These are phyloP conservation scores for Beauveria caledonica DNA, from an alignment of 2,329 filamentous ascomycete species.

Conservation along the genomic window DNA sequence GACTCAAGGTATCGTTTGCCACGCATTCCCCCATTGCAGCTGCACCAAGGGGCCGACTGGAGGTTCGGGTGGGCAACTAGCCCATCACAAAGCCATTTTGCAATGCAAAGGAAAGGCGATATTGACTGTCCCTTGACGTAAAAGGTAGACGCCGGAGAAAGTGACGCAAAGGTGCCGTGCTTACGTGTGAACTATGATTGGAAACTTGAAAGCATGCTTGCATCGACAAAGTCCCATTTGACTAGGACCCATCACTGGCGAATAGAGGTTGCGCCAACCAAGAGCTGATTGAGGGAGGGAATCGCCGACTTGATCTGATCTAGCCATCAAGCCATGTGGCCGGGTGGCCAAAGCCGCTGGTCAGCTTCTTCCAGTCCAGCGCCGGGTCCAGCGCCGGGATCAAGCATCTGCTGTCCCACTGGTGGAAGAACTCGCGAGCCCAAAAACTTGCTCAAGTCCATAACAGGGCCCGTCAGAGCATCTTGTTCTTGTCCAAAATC, in stretches of 20 bases:
- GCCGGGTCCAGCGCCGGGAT: background rate
- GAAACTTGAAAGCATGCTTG: constrained; percentile 32
- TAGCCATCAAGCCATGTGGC: too few relatives aligned
- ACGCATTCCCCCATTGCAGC: background rate
- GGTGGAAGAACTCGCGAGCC: too few relatives aligned
- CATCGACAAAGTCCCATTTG: background rate
- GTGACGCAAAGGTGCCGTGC: background rate
- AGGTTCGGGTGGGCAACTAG: background rate
- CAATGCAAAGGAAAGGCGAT: background rate
- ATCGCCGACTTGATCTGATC: background rate
- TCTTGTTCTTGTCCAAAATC: too few relatives aligned
- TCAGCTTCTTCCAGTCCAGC: background rate
- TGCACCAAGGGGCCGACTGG: background rate
- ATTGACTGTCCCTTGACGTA: background rate
- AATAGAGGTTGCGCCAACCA: background rate
- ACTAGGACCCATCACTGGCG: background rate
- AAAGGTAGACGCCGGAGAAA: background rate
- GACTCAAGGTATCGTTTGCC: background rate
- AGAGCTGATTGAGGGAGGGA: background rate
- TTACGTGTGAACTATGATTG: constrained; percentile 24
- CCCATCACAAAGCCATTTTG: background rate
- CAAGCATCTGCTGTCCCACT: too few relatives aligned
- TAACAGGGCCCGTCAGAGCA: too few relatives aligned
- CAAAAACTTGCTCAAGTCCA: too few relatives aligned
- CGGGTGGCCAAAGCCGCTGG: background rate